These are phyloP conservation scores for Intubia oerlemansii DNA, from an alignment of 2,329 filamentous ascomycete genomes.

Conservation along the genomic window DNA sequence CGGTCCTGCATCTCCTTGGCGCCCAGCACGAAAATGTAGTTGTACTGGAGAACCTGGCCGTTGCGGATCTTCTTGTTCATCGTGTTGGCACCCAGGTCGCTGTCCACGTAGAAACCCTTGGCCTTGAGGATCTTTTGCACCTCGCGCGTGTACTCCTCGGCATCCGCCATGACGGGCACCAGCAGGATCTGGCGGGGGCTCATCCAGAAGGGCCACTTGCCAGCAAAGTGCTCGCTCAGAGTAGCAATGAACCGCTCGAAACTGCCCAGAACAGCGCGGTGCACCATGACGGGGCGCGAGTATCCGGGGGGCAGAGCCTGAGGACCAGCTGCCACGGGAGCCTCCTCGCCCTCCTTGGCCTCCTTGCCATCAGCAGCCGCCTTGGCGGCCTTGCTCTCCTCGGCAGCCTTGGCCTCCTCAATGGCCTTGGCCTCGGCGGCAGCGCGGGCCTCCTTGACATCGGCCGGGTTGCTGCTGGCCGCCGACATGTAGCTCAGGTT, in stretches of 20 bases:
- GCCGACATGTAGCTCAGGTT: conserved; percentile 11
- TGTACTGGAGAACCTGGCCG: conserved; percentile 62
- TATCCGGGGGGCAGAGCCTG: conserved; percentile 45
- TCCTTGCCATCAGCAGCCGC: conserved; percentile 10
- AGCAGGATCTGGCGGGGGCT: conserved; percentile 65
- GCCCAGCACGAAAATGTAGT: conserved; percentile 43
- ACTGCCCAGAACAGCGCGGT: conserved; percentile 61
- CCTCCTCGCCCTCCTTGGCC: conserved; percentile 16
- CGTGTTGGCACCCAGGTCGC: conserved; percentile 55
- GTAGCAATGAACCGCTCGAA: conserved; percentile 46
- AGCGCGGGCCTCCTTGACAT: conserved; percentile 1
- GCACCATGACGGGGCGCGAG: conserved; percentile 67
- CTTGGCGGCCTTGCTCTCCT: conserved; percentile 29
- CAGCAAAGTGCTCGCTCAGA: conserved; percentile 64
- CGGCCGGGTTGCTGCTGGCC: conserved; percentile 6
- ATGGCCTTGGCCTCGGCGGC: conserved; percentile 9
- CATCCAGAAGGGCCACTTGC: conserved; percentile 81
- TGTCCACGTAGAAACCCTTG: conserved; percentile 47
- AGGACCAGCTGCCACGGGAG: conserved; percentile 10
- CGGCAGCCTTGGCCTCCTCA: conserved; percentile 11
- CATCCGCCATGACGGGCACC: conserved; percentile 54
- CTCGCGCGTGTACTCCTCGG: conserved; percentile 54
- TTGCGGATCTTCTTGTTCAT: conserved; percentile 80
- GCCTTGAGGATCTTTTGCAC: conserved; percentile 47
- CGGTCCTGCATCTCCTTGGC: conserved; percentile 10